These are phyloP conservation scores for Salvia miltiorrhiza DNA, from an alignment of 257 asterid genomes.

Conservation along the genomic window DNA sequence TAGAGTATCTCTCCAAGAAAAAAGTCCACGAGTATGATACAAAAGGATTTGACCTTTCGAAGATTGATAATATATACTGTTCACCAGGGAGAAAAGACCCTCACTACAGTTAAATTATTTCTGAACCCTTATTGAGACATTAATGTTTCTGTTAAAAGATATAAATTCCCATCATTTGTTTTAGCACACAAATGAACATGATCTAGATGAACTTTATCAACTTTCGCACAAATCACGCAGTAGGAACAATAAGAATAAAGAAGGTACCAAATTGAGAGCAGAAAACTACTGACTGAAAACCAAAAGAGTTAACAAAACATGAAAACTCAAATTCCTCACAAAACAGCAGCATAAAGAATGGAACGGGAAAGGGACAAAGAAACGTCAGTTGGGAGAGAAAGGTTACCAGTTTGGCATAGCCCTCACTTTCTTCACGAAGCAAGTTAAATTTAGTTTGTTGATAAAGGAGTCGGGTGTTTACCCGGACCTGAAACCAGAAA, in stretches of 20 bases:
- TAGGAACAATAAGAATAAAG: neutral
- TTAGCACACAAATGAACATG: neutral
- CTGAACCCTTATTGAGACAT: neutral
- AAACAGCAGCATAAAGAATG: neutral
- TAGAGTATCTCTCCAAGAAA: neutral
- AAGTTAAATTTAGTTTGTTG: slow-evolving; percentile 98
- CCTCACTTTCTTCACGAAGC: slow-evolving; percentile 99
- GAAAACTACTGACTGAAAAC: neutral
- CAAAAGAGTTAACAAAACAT: neutral
- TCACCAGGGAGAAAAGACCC: neutral
- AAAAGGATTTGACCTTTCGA: neutral
- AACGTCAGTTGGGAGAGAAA: slow-evolving; percentile 4
- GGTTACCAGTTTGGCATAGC: slow-evolving; percentile 96
- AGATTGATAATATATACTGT: neutral
- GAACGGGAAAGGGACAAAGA: slow-evolving; percentile 6
- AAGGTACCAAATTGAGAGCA: slow-evolving; percentile 6
- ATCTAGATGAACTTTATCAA: neutral
- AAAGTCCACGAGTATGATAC: too few relatives aligned
- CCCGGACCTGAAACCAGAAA: slow-evolving; percentile 76
- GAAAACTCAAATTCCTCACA: slow-evolving; percentile 1
- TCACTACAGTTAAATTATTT: neutral
- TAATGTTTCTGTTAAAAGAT: neutral
- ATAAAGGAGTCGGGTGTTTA: slow-evolving; percentile 97
- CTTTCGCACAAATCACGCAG: neutral
- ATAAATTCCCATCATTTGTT: neutral